Base-by-base conservation (phyloP, 2,329 filamentous ascomycete genomes). In the Colletotrichum falcatum region DNA sequence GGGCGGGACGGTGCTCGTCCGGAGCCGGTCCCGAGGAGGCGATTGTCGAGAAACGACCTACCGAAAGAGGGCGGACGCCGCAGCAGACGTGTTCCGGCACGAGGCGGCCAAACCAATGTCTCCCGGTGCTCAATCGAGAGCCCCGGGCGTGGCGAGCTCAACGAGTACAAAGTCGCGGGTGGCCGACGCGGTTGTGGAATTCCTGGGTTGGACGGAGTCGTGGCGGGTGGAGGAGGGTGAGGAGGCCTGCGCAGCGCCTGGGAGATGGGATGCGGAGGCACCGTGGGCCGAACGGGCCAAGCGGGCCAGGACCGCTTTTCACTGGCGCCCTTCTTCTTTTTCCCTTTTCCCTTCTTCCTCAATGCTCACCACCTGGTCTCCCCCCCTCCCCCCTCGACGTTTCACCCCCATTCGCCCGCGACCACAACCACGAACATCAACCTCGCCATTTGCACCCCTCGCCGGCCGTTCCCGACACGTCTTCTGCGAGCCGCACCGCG, bases 101-200 rank as follows among this genome's bases (percentile, higher is more conserved):
- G 37, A 61, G 56, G 49, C 49, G 18, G 26, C 37, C 54, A 65
- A 71, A 70, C 3, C 23, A 44, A 14, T n/a, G 55, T 65, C 16
- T 55, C 44, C 44, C 6, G 74, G 77, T 77, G 78, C 79, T 81
- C 77, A 61, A 74, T 77, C 54, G 81, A 83, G 80, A 82, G 83
- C 80, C 73, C 81, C 72, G 66, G 53, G 61, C 65, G 59, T 51
- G 80, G 79, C 82, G 89, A 89, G 81, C 83, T 84, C 76, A 90
- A 90, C 76, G 86, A 93, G 90, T 88, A 88, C 85, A 90, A 89
- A 84, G 87, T 92, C 81, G 83, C 81, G 77, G 81, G 80, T 78
- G 75, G 82, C 82, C 79, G 79, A 76, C 77, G 74, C 76, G 75
- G 76, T 77, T 76, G 73, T 74, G 73, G 76, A 73, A 66, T 73